Evolutionary conservation across 768 basidiomycete genomes (phyloP).

Genomic region (Lactarius sanguifluus): DNA sequence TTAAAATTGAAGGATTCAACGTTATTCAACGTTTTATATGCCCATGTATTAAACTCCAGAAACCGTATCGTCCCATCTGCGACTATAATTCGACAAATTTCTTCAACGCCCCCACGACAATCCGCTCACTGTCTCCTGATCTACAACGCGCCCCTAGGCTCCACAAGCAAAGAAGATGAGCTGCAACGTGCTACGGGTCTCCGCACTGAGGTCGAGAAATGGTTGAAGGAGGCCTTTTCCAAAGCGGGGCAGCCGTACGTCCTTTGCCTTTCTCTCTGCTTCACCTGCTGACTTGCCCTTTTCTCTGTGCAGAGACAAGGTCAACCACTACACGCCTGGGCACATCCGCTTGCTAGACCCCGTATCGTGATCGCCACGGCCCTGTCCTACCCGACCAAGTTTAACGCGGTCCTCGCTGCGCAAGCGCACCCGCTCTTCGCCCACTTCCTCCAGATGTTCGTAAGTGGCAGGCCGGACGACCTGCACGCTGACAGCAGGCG

Average conservation of each 20-base stretch:
- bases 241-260: slow-evolving; percentile 59
- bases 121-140: slow-evolving; percentile 65
- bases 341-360: no score
- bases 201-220: slow-evolving; percentile 66
- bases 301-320: no score
- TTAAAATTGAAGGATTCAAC: no score
- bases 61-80: no score
- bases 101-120: slow-evolving; percentile 68
- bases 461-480: slow-evolving; percentile 62
- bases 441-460: slow-evolving; percentile 65
- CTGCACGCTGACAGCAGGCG: slow-evolving; percentile 59
- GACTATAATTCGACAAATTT: no score
- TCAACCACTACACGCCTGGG: no score
- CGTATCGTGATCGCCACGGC: slow-evolving; percentile 62
- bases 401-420: no score
- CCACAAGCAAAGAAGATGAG: slow-evolving; percentile 61
- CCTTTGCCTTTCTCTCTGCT: neutral
- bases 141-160: slow-evolving; percentile 58
- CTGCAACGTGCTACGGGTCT: slow-evolving; percentile 58
- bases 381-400: slow-evolving; percentile 66
- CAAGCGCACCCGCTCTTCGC: slow-evolving; percentile 68
- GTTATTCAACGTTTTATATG: no score
- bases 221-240: slow-evolving; percentile 70
- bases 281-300: neutral
- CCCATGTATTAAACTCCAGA: no score